Evolutionary conservation across 2,329 filamentous ascomycete genomes (phyloP).

Genomic region (Alternaria consortialis): DNA sequence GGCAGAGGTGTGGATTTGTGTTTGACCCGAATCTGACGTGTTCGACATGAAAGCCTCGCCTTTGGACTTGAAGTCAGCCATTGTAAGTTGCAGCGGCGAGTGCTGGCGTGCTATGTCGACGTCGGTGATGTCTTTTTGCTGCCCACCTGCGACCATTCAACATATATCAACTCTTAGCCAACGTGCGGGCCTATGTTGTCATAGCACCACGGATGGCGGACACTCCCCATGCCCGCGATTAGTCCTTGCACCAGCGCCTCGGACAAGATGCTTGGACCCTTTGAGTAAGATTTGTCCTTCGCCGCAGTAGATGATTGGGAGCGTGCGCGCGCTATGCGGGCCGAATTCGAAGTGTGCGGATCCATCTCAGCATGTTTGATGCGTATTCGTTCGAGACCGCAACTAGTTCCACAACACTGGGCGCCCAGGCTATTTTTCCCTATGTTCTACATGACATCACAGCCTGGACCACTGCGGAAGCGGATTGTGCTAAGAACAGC

Average conservation of each 20-base stretch:
- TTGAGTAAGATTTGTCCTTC: conserved; percentile 1
- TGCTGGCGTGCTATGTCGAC: conserved; percentile 6
- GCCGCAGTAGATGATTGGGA: conserved; percentile 1
- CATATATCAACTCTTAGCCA: conserved; percentile 7
- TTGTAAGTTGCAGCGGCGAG: conserved; percentile 13
- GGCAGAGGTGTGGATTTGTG: neutral
- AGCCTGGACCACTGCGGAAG: conserved; percentile 4
- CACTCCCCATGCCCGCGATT: conserved; percentile 4
- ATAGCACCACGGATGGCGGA: conserved; percentile 12
- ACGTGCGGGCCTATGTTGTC: conserved; percentile 4
- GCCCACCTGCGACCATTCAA: neutral
- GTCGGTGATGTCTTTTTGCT: neutral
- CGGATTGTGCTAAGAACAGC: neutral
- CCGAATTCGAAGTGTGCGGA: neutral
- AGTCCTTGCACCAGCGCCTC: neutral
- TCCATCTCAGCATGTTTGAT: neutral
- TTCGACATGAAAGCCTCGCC: conserved; percentile 12
- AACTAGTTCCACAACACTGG: neutral
- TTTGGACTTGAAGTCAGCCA: conserved; percentile 25
- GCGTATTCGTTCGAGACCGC: conserved; percentile 8
- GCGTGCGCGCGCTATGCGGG: neutral
- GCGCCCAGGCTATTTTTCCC: conserved; percentile 5
- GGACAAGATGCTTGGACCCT: conserved; percentile 4
- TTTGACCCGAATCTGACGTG: conserved; percentile 9
- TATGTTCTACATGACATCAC: conserved; percentile 10